phyloP scores from a whole-genome alignment of 2,329 filamentous ascomycete species.

The Fusarium austroafricanum region DNA sequence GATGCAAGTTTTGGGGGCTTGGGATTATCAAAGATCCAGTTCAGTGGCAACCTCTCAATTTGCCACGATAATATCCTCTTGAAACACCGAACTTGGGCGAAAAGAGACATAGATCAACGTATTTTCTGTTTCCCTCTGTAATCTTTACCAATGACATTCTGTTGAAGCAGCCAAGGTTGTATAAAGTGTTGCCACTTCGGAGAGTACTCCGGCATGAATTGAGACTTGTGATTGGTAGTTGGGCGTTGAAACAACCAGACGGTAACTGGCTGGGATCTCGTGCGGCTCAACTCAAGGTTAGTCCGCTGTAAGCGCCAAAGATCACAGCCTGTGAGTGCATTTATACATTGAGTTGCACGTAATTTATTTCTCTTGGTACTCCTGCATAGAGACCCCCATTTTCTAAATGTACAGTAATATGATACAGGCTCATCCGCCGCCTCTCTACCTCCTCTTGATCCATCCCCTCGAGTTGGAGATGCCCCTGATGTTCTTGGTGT shows the following conservation, averaged over 20 bases:
- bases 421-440: slow-evolving; percentile 33
- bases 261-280: background rate
- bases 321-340: no score
- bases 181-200: background rate
- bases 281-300: background rate
- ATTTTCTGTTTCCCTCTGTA: background rate
- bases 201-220: no score
- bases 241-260: background rate
- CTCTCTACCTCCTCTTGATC: slow-evolving; percentile 54
- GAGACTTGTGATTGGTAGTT: background rate
- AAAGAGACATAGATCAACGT: background rate
- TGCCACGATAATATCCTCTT: background rate
- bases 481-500: slow-evolving; percentile 68
- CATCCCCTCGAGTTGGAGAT: slow-evolving; percentile 57
- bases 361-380: slow-evolving; percentile 26
- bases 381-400: slow-evolving; percentile 39
- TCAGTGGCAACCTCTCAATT: slow-evolving; percentile 12
- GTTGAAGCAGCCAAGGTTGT: background rate
- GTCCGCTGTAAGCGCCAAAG: no score
- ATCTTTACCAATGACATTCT: background rate
- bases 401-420: slow-evolving; percentile 47
- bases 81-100: background rate
- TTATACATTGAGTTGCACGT: slow-evolving; percentile 1
- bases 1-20: background rate
- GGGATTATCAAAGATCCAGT: background rate